These are phyloP conservation scores for Galeopsis tetrahit DNA, from an alignment of 257 asterid genomes.

Conservation along the genomic window DNA sequence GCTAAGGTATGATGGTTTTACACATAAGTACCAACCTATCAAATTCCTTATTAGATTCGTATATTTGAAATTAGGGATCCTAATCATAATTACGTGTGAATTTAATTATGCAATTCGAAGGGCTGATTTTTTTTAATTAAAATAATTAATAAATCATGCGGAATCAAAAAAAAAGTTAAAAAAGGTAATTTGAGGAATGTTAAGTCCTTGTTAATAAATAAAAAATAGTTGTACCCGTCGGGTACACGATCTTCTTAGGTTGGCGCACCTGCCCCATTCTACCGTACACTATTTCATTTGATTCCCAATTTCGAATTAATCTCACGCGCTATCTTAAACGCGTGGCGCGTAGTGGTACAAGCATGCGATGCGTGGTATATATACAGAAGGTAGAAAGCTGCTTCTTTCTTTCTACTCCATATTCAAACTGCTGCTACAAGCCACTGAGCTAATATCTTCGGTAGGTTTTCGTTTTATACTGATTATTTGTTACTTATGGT, in stretches of 20 bases:
- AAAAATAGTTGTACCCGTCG: constrained; percentile 34
- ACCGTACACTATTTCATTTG: constrained; percentile 36
- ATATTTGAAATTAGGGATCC: not conserved
- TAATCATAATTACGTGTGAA: not conserved
- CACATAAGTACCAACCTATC: too few relatives aligned
- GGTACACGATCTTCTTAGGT: constrained; percentile 40
- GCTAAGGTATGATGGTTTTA: too few relatives aligned
- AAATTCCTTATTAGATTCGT: too few relatives aligned
- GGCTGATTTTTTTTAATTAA: too few relatives aligned
- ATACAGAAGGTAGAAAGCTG: not conserved
- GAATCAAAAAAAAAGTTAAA: too few relatives aligned
- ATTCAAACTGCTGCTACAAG: constrained; percentile 21
- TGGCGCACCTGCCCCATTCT: constrained; percentile 38
- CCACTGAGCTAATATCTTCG: constrained; percentile 21
- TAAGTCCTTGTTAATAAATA: constrained; percentile 20
- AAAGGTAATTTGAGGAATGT: constrained; percentile 2
- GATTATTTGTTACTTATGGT: not conserved
- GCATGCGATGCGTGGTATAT: not conserved
- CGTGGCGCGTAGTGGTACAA: constrained; percentile 7
- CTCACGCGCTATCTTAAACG: constrained; percentile 37
- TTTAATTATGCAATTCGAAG: not conserved
- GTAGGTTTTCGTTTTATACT: constrained; percentile 3
- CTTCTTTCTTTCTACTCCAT: constrained; percentile 21
- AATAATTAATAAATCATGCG: too few relatives aligned
- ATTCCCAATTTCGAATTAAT: not conserved